Percentiles rank a stretch among this genome's conserved stretches.
Conservation (phyloP, 2,329 filamentous ascomycete genomes). For the Bertia moriformis region DNA sequence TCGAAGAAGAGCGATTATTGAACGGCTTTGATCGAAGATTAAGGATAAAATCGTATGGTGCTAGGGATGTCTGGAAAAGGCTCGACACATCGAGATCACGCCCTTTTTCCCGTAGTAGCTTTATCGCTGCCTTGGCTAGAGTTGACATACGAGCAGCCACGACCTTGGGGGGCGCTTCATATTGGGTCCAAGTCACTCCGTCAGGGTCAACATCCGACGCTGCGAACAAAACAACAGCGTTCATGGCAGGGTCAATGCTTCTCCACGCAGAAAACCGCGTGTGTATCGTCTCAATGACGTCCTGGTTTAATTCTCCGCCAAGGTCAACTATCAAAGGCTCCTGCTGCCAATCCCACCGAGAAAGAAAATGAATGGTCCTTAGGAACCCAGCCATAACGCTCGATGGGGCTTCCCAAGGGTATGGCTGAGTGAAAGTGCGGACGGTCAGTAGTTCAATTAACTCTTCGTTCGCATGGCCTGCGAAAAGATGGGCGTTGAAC, state of each 20-base stretch:
- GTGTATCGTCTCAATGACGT: conserved; percentile 46
- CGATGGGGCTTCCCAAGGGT: conserved; percentile 67
- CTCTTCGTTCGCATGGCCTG: conserved; percentile 62
- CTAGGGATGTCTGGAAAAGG: conserved; percentile 1
- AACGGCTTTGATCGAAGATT: background rate
- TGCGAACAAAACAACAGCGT: conserved; percentile 65
- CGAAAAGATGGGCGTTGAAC: conserved; percentile 73
- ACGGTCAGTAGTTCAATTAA: conserved; percentile 72
- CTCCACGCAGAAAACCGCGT: conserved; percentile 73
- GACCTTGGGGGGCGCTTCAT: conserved; percentile 57
- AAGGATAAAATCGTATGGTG: background rate
- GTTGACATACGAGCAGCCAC: conserved; percentile 71
- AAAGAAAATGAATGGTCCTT: conserved; percentile 64
- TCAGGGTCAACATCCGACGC: conserved; percentile 66
- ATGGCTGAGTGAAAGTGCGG: conserved; percentile 65
- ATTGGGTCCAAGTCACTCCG: conserved; percentile 69
- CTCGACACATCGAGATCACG: background rate
- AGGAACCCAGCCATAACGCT: conserved; percentile 69
- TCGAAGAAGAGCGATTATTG: background rate
- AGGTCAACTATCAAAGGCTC: conserved; percentile 73
- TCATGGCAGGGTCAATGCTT: conserved; percentile 77
- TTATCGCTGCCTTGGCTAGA: conserved; percentile 63
- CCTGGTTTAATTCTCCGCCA: conserved; percentile 43
- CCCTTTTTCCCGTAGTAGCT: conserved; percentile 31
- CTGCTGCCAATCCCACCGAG: conserved; percentile 81